These are phyloP conservation scores for Fibroporia radiculosa DNA, from an alignment of 768 basidiomycete species.

Conservation along the genomic window DNA sequence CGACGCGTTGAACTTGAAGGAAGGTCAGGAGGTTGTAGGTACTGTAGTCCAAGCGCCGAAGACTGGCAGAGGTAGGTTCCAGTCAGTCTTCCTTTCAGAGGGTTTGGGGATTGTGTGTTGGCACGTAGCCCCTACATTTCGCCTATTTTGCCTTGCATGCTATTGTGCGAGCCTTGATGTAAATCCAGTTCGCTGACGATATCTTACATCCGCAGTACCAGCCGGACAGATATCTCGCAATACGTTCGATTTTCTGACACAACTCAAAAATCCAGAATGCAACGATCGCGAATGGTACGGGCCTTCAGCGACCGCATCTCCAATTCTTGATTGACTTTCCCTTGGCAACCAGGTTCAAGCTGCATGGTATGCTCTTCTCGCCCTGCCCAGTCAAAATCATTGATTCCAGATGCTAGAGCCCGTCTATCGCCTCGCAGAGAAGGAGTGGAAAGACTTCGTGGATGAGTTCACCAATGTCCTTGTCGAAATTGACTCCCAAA, in stretches of 20 bases:
- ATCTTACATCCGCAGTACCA: constrained; percentile 60
- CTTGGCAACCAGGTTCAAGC: constrained; percentile 58
- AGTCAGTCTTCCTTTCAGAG: background rate
- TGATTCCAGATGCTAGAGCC: too few species aligned
- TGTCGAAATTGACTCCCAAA: constrained; percentile 67
- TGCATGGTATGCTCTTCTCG: constrained; percentile 44
- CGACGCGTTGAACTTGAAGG: constrained; percentile 40
- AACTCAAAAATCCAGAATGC: constrained; percentile 64
- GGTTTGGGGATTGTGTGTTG: too few species aligned
- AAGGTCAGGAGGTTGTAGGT: constrained; percentile 68
- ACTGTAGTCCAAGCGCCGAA: constrained; percentile 74
- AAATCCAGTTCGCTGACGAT: too few species aligned
- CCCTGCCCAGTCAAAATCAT: background rate
- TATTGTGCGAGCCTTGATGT: too few species aligned
- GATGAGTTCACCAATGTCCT: constrained; percentile 62
- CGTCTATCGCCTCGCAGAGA: constrained; percentile 73
- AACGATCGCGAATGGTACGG: constrained; percentile 81
- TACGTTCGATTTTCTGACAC: constrained; percentile 67
- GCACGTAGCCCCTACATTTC: too few species aligned
- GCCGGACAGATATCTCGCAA: constrained; percentile 84
- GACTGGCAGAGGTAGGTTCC: constrained; percentile 61
- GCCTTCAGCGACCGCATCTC: background rate
- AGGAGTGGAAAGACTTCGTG: constrained; percentile 85
- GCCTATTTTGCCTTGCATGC: too few species aligned
- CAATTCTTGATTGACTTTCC: background rate